Conservation (phyloP, 305 asterid genomes). For the Ajuga reptans region DNA sequence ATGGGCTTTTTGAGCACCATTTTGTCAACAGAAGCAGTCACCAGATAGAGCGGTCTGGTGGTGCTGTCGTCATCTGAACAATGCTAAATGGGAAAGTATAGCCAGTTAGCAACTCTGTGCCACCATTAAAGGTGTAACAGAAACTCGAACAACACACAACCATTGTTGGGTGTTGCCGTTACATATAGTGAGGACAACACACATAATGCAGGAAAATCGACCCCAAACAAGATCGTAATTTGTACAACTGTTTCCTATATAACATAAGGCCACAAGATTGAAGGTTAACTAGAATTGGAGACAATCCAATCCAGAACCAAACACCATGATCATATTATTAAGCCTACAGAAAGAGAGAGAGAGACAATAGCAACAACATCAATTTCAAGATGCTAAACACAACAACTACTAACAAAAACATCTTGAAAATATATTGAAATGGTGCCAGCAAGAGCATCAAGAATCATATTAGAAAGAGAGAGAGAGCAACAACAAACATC, state of each 20-base stretch:
- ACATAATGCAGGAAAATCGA: background rate
- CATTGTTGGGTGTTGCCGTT: background rate
- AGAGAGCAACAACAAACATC: too few relatives aligned
- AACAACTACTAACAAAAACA: too few relatives aligned
- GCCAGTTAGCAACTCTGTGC: constrained; percentile 1
- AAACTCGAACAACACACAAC: background rate
- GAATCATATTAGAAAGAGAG: too few relatives aligned
- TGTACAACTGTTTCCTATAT: background rate
- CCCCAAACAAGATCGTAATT: background rate
- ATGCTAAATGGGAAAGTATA: constrained; percentile 40
- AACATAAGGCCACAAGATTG: background rate
- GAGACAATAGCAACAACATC: background rate
- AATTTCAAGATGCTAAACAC: too few relatives aligned
- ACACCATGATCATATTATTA: background rate
- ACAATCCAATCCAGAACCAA: background rate
- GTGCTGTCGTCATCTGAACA: constrained; percentile 79
- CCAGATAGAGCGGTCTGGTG: constrained; percentile 68
- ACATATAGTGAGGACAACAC: background rate
- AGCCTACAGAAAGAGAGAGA: background rate
- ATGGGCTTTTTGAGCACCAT: constrained; percentile 86
- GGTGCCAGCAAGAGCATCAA: too few relatives aligned
- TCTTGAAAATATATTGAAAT: too few relatives aligned
- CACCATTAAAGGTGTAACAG: background rate
- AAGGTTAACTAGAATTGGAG: background rate
- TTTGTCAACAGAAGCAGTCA: constrained; percentile 84